Evolutionary conservation across 345 rosid species (phyloP).

Genomic region (Boechera retrofracta): DNA sequence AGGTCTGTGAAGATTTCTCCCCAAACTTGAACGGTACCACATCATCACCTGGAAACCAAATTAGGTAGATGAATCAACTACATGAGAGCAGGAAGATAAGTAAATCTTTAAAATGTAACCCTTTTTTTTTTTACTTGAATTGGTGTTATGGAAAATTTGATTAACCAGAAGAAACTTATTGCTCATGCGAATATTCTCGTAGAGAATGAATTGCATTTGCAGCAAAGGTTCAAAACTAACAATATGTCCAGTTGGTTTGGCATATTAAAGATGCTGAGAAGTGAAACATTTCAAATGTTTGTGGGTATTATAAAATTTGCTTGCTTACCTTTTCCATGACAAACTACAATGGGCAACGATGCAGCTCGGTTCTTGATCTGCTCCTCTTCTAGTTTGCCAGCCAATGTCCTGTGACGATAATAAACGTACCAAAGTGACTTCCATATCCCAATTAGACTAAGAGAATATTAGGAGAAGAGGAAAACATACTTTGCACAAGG

Average conservation of each 20-base stretch:
- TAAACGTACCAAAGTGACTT: background rate
- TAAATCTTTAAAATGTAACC: background rate
- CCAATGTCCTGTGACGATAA: conserved; percentile 59
- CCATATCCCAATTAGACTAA: background rate
- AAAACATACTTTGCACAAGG: conserved; percentile 83
- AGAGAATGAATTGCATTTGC: conserved; percentile 4
- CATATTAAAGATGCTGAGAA: conserved; percentile 4
- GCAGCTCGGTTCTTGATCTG: conserved; percentile 70
- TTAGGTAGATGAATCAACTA: conserved; percentile 21
- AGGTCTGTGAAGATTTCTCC: conserved; percentile 74
- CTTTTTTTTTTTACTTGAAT: background rate
- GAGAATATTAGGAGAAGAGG: conserved; percentile 1
- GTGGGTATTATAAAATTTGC: background rate
- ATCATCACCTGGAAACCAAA: conserved; percentile 70
- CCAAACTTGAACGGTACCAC: conserved; percentile 89
- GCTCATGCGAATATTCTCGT: conserved; percentile 1
- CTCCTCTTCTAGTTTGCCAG: conserved; percentile 57
- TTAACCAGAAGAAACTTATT: background rate
- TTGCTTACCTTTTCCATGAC: conserved; percentile 81
- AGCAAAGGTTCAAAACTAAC: background rate
- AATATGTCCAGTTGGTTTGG: background rate
- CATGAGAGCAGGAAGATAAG: background rate
- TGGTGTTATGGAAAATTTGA: background rate
- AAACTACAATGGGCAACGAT: conserved; percentile 79
- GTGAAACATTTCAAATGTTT: background rate